Conservation (phyloP, 768 basidiomycete genomes). For the Atractiella rhizophila region DNA sequence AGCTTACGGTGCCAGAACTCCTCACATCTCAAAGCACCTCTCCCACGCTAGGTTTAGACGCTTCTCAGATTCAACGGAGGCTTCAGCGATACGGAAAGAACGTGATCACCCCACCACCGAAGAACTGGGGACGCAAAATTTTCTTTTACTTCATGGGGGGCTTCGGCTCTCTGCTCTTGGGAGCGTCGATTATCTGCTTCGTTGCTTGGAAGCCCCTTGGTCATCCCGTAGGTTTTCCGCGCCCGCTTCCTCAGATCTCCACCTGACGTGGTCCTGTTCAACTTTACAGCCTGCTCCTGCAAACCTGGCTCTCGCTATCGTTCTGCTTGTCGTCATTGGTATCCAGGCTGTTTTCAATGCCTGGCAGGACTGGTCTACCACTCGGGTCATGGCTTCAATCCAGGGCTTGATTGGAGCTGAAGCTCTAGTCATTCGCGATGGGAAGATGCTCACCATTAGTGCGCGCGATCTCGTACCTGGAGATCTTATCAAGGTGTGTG, state of each 20-base stretch:
- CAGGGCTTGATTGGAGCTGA: constrained; percentile 20
- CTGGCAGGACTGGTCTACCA: constrained; percentile 31
- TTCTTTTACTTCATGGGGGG: constrained; percentile 34
- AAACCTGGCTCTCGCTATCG: constrained; percentile 37
- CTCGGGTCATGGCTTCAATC: constrained; percentile 37
- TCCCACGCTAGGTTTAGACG: constrained; percentile 29
- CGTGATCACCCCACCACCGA: constrained; percentile 29
- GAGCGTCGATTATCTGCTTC: constrained; percentile 33
- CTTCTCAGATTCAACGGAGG: constrained; percentile 28
- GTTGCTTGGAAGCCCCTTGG: constrained; percentile 24
- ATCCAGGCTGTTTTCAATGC: constrained; percentile 15
- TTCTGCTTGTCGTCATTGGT: constrained; percentile 27
- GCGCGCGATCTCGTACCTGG: constrained; percentile 3
- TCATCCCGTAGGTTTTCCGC: not conserved
- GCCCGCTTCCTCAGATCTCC: not conserved
- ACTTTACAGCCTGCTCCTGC: constrained; percentile 27
- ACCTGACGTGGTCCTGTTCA: constrained; percentile 2
- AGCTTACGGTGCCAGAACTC: too few species aligned
- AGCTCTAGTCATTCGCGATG: constrained; percentile 19
- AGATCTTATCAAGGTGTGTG: constrained; percentile 4
- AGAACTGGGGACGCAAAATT: constrained; percentile 28
- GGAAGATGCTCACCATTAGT: constrained; percentile 1
- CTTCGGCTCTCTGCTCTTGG: constrained; percentile 34
- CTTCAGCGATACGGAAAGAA: constrained; percentile 29
- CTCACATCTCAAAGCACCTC: too few species aligned